Evolutionary conservation across 2,329 filamentous ascomycete genomes (phyloP).

Genomic region (Exophiala lecanii-corni): DNA sequence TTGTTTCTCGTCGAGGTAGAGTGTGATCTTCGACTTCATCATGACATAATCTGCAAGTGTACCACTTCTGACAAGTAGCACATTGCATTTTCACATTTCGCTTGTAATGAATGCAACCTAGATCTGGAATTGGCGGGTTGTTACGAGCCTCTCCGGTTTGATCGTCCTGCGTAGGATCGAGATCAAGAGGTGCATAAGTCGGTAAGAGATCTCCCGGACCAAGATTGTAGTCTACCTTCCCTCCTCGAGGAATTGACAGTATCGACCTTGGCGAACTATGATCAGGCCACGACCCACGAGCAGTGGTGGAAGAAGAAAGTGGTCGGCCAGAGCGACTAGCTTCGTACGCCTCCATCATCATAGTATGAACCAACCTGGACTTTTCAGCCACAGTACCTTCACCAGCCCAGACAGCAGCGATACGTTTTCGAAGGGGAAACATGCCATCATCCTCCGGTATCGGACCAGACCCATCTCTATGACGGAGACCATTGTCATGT

Average conservation of each 20-base stretch:
- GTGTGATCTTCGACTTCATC: constrained; percentile 75
- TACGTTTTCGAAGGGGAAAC: constrained; percentile 60
- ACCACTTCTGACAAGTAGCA: constrained; percentile 83
- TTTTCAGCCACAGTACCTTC: constrained; percentile 59
- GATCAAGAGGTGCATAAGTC: constrained; percentile 56
- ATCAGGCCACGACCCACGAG: constrained; percentile 22
- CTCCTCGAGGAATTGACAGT: constrained; percentile 27
- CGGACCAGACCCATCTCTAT: constrained; percentile 24
- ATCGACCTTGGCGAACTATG: constrained; percentile 32
- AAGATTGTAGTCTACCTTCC: constrained; percentile 36
- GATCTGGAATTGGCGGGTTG: constrained; percentile 46
- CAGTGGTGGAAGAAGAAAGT: constrained; percentile 27
- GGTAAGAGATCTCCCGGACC: constrained; percentile 56
- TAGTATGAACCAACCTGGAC: constrained; percentile 64
- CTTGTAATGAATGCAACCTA: constrained; percentile 90
- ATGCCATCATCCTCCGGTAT: constrained; percentile 78
- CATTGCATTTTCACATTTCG: constrained; percentile 96
- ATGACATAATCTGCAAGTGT: constrained; percentile 92
- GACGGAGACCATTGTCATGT: constrained; percentile 20
- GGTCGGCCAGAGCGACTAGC: constrained; percentile 29
- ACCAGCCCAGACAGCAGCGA: constrained; percentile 63
- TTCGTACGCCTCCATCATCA: constrained; percentile 66
- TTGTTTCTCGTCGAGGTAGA: constrained; percentile 75
- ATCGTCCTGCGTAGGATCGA: constrained; percentile 21
- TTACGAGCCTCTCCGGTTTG: constrained; percentile 32